Conservation (phyloP, 148 eudicot species). For the Chenopodium suecicum region DNA sequence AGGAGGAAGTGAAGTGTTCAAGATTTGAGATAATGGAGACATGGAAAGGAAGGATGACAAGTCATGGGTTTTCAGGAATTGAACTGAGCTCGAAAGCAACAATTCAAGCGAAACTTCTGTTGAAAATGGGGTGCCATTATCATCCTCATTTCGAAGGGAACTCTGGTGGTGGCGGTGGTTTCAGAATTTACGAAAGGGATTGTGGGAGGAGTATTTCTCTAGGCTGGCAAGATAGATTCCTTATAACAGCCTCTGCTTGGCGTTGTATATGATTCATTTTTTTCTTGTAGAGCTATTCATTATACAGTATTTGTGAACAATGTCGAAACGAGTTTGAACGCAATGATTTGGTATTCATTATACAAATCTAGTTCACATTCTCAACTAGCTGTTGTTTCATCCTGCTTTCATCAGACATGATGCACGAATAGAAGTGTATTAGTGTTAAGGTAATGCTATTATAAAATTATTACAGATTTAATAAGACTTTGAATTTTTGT, state of each 20-base stretch:
- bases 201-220: slow-evolving; percentile 52
- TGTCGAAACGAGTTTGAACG: neutral
- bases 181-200: slow-evolving; percentile 50
- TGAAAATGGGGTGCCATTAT: slow-evolving; percentile 60
- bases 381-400: neutral
- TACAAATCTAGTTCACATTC: too few species aligned
- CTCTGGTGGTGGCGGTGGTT: slow-evolving; percentile 53
- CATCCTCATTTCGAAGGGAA: slow-evolving; percentile 50
- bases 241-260: slow-evolving; percentile 67
- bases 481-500: too few species aligned
- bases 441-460: too few species aligned
- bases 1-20: slow-evolving; percentile 19
- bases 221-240: slow-evolving; percentile 70
- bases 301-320: slow-evolving; percentile 4
- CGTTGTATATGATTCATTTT: neutral
- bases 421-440: neutral
- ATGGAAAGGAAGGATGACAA: slow-evolving; percentile 67
- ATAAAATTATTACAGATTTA: too few species aligned
- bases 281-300: neutral
- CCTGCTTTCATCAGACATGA: neutral
- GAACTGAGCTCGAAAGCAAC: slow-evolving; percentile 54
- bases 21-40: slow-evolving; percentile 61
- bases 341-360: neutral
- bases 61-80: slow-evolving; percentile 51
- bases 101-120: slow-evolving; percentile 67